Evolutionary conservation across 2,329 filamentous ascomycete species (phyloP).

Genomic region (Fusarium xyrophilum): DNA sequence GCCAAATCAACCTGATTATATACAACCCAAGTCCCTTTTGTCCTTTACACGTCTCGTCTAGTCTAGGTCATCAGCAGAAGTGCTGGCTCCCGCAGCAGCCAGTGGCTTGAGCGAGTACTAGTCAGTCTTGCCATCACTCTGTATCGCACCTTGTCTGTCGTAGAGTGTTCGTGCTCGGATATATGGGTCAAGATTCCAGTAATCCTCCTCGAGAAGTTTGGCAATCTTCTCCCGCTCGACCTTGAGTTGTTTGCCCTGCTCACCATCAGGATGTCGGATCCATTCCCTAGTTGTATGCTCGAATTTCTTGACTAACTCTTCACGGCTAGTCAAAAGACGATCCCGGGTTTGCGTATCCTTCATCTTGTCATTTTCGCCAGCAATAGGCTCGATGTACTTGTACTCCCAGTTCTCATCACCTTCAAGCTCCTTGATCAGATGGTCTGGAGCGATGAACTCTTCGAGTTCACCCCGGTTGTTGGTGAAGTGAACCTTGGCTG

Average conservation of each 20-base stretch:
- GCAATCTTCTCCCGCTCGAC: conserved; percentile 68
- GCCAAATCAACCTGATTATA: conserved; percentile 15
- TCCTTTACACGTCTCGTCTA: conserved; percentile 37
- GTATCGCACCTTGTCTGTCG: conserved; percentile 78
- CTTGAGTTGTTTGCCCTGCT: conserved; percentile 56
- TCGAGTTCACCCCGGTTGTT: conserved; percentile 81
- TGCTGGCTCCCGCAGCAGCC: conserved; percentile 38
- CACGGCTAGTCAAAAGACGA: conserved; percentile 67
- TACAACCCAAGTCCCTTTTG: conserved; percentile 10
- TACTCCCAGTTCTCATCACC: conserved; percentile 88
- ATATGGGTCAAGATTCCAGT: conserved; percentile 91
- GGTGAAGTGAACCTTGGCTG: conserved; percentile 91
- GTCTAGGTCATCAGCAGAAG: conserved; percentile 56
- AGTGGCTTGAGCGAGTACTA: conserved; percentile 64
- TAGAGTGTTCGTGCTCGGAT: conserved; percentile 83
- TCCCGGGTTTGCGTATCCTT: conserved; percentile 69
- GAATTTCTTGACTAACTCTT: conserved; percentile 72
- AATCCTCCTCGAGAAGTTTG: conserved; percentile 71
- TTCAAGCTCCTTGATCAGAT: conserved; percentile 83
- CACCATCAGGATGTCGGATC: conserved; percentile 61
- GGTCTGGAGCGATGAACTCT: conserved; percentile 72
- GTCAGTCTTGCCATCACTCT: conserved; percentile 69
- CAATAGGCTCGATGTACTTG: conserved; percentile 76
- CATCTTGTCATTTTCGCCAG: conserved; percentile 80
- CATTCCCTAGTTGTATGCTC: conserved; percentile 78